Conservation (phyloP, 805 yeast species). For the Zygosaccharomyces lentus region DNA sequence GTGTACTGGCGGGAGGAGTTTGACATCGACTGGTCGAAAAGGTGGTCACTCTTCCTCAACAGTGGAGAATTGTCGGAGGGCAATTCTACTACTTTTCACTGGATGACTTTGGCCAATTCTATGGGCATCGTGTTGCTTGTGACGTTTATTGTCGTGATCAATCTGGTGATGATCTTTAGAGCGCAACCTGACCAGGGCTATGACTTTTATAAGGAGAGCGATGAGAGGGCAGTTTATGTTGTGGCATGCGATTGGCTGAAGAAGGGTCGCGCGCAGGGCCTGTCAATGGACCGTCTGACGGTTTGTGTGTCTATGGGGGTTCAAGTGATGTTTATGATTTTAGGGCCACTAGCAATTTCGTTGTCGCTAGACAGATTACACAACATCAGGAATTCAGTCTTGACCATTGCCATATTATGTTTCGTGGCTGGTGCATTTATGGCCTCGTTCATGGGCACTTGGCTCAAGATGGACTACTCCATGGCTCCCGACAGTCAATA, state of each 20-base stretch:
- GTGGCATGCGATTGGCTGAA: constrained; percentile 53
- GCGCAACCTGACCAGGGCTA: constrained; percentile 20
- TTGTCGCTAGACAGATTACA: constrained; percentile 59
- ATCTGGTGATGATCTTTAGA: constrained; percentile 41
- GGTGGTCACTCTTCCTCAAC: constrained; percentile 71
- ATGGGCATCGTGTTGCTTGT: constrained; percentile 58
- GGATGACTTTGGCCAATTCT: constrained; percentile 74
- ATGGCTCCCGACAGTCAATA: constrained; percentile 5
- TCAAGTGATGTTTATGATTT: constrained; percentile 61
- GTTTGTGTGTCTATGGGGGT: constrained; percentile 68
- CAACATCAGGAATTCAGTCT: constrained; percentile 61
- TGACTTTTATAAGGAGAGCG: constrained; percentile 25
- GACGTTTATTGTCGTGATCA: constrained; percentile 58
- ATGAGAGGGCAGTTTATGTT: constrained; percentile 19
- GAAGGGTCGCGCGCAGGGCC: constrained; percentile 38
- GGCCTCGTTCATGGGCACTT: constrained; percentile 69
- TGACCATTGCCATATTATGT: constrained; percentile 54
- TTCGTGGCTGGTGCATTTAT: constrained; percentile 68
- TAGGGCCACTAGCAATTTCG: constrained; percentile 56
- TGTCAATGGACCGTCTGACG: constrained; percentile 40
- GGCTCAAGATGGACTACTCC: constrained; percentile 39
- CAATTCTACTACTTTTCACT: constrained; percentile 55
- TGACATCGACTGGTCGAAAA: constrained; percentile 55
- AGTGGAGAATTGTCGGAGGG: constrained; percentile 41
- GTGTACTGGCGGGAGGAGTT: constrained; percentile 85